A percentile compares a stretch with the other conserved stretches of the same genome.
phyloP scores from a whole-genome alignment of 495 filamentous ascomycete species.

The Penicillium macrosclerotiorum region DNA sequence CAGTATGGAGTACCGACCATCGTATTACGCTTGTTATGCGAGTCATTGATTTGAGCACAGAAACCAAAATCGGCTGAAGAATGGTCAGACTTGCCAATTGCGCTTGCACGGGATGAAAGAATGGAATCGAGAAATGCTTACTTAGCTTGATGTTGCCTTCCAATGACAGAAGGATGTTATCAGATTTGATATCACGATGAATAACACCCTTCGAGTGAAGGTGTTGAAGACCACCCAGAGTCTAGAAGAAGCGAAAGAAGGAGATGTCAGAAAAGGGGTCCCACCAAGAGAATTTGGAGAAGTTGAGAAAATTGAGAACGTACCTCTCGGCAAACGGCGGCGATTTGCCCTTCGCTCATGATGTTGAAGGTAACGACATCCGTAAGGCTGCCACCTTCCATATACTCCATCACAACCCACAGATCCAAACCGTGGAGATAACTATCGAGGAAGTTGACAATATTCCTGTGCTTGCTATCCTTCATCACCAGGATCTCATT shows the following conservation, averaged over 20 bases:
- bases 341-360: constrained; percentile 96
- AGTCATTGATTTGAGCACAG: constrained; percentile 97
- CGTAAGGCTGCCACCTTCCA: constrained; percentile 96
- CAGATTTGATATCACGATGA: constrained; percentile 84
- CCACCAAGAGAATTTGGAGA: too few relatives aligned
- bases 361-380: constrained; percentile 99
- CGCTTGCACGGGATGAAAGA: constrained; percentile 1
- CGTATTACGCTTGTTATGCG: constrained; percentile 93
- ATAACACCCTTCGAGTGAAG: constrained; percentile 97
- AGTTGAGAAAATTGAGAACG: constrained; percentile 20
- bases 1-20: constrained; percentile 99
- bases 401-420: constrained; percentile 99
- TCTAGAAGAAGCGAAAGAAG: too few relatives aligned
- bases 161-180: constrained; percentile 92
- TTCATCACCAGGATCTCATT: constrained; percentile 99
- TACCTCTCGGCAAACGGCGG: constrained; percentile 89
- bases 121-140: constrained; percentile 46
- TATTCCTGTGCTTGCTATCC: constrained; percentile 96
- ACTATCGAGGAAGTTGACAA: constrained; percentile 98
- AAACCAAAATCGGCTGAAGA: constrained; percentile 91
- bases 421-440: constrained; percentile 84
- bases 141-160: constrained; percentile 98
- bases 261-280: too few relatives aligned
- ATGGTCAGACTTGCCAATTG: constrained; percentile 26
- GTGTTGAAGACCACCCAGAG: constrained; percentile 87